Evolutionary conservation across 495 filamentous ascomycete species (phyloP).

Genomic region (Penicillium angulare): DNA sequence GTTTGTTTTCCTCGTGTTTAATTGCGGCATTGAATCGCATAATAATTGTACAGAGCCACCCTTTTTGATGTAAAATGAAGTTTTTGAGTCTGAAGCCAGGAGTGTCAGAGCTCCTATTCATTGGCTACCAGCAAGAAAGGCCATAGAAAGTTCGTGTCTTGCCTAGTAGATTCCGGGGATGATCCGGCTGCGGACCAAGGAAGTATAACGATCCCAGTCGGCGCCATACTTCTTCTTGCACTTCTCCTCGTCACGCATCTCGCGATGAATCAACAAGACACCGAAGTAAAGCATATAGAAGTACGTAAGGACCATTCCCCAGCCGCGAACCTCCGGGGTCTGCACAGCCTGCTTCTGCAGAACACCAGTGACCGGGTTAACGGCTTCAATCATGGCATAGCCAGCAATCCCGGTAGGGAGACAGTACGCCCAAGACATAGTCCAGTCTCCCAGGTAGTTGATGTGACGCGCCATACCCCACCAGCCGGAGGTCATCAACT

Average conservation of each 20-base stretch:
- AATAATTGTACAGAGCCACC: slow-evolving; percentile 4
- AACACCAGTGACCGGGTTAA: slow-evolving; percentile 50
- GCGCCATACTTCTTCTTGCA: slow-evolving; percentile 88
- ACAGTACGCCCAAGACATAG: slow-evolving; percentile 89
- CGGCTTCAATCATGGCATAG: slow-evolving; percentile 56
- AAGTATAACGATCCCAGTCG: slow-evolving; percentile 90
- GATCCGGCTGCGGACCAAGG: slow-evolving; percentile 79
- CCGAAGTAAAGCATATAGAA: slow-evolving; percentile 96
- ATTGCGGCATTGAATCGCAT: too few relatives aligned
- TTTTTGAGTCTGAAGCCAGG: too few relatives aligned
- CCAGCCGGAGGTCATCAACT: slow-evolving; percentile 85
- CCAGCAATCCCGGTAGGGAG: slow-evolving; percentile 87
- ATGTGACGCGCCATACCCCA: slow-evolving; percentile 92
- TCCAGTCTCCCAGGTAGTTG: slow-evolving; percentile 98
- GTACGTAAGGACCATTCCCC: slow-evolving; percentile 87
- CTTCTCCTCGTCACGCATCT: slow-evolving; percentile 88
- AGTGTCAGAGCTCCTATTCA: too few relatives aligned
- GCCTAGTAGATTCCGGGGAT: slow-evolving; percentile 84
- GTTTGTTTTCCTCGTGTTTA: too few relatives aligned
- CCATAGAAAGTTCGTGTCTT: background rate
- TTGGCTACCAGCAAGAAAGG: too few relatives aligned
- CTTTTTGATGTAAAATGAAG: too few relatives aligned
- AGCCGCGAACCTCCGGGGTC: slow-evolving; percentile 67
- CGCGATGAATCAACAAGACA: slow-evolving; percentile 84
- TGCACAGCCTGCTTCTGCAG: slow-evolving; percentile 60